Percentiles rank a stretch among this genome's conserved stretches.
These are phyloP conservation scores for Parafenestella ontariensis DNA, from an alignment of 2,329 filamentous ascomycete genomes.

Conservation along the genomic window DNA sequence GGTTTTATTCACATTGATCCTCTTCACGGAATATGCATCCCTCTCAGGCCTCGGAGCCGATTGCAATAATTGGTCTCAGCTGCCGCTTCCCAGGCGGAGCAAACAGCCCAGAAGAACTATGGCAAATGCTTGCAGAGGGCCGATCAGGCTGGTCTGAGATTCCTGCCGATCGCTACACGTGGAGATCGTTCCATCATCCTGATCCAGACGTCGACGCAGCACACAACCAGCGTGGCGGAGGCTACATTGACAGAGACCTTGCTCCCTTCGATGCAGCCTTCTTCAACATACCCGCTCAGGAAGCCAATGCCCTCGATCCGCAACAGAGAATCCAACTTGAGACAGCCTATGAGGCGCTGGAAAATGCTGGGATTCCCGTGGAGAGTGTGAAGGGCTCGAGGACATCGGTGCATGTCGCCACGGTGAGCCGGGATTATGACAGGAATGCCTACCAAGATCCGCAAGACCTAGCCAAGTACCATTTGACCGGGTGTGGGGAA, in stretches of 20 bases:
- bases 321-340: constrained; percentile 34
- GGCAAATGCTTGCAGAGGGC: constrained; percentile 41
- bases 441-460: neutral
- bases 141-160: constrained; percentile 34
- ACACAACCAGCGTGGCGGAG: neutral
- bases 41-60: constrained; percentile 11
- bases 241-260: constrained; percentile 32
- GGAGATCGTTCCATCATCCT: constrained; percentile 15
- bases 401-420: constrained; percentile 23
- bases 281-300: constrained; percentile 26
- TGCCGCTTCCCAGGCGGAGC: constrained; percentile 45
- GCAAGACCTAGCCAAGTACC: neutral
- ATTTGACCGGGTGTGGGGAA: neutral
- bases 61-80: constrained; percentile 48
- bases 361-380: constrained; percentile 34
- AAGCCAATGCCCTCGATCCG: constrained; percentile 32
- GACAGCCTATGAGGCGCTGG: constrained; percentile 45
- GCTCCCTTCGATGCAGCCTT: constrained; percentile 45
- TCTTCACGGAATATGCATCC: neutral
- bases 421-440: constrained; percentile 15
- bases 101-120: constrained; percentile 41
- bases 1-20: too few species aligned
- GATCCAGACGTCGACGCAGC: neutral
- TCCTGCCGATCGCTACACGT: constrained; percentile 32
- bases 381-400: constrained; percentile 15